Conservation (phyloP, 2,329 filamentous ascomycete genomes). For the Coniosporium tulheliwenetii region DNA sequence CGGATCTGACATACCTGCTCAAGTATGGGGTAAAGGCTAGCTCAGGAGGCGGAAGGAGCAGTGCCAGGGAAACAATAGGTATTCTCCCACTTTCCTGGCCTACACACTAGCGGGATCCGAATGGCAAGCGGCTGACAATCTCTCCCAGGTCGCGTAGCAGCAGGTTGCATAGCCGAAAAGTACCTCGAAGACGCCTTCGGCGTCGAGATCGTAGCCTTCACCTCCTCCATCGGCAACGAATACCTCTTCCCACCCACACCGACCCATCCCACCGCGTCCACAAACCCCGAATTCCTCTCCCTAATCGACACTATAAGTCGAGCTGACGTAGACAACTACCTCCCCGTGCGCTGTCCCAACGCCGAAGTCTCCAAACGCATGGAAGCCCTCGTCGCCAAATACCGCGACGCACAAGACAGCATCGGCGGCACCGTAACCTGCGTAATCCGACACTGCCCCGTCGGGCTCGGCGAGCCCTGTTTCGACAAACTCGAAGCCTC, state of each 20-base stretch:
- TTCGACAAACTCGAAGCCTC: constrained; percentile 93
- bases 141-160: constrained; percentile 58
- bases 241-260: constrained; percentile 60
- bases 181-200: constrained; percentile 69
- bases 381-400: constrained; percentile 63
- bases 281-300: constrained; percentile 64
- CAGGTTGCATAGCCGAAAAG: constrained; percentile 85
- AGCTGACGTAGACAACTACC: constrained; percentile 61
- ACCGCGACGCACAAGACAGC: constrained; percentile 66
- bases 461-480: constrained; percentile 78
- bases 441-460: constrained; percentile 72
- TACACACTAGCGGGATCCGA: no score
- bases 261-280: constrained; percentile 51
- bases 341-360: constrained; percentile 80
- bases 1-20: constrained; percentile 92
- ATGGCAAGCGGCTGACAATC: neutral
- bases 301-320: constrained; percentile 60
- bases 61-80: constrained; percentile 90
- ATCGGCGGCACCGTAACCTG: constrained; percentile 93
- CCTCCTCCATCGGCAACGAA: constrained; percentile 66
- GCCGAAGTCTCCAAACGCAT: constrained; percentile 49
- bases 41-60: constrained; percentile 77
- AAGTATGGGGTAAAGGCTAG: constrained; percentile 93
- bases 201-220: constrained; percentile 83
- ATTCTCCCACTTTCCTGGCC: constrained; percentile 3